Base-by-base conservation (phyloP, 2,329 filamentous ascomycete genomes). In the Didymella segeticola region DNA sequence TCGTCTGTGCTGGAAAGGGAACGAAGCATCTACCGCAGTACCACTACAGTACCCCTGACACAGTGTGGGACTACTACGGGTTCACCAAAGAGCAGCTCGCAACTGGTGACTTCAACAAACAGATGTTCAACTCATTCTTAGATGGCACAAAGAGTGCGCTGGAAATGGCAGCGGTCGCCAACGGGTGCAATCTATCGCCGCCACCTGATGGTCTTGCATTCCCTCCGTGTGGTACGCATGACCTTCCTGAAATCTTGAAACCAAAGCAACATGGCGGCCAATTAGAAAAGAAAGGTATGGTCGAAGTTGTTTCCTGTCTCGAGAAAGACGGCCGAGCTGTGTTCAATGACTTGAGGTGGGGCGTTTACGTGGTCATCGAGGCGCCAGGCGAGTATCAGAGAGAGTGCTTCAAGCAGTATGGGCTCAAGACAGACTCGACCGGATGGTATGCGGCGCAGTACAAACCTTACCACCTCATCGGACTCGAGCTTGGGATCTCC, bases 81-180 rank as follows among this genome's bases (percentile, higher is more conserved):
- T 79, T 80, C 58, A 78, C 77, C 0, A 64, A 75, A 27, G 77
- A 79, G 60, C 78, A 80, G 62, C 62, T 78, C 5, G 72, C 69
- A 0, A 71, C 65, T 0, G 76, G 71, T 3, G 77, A 79, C 56
- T 77, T 80, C 63, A 80, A 80, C 57, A 74, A 76, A 5, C 77
- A 79, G 39, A 80, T 80, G 75, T 80, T 80, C 72, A 80, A 80
- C 58, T 78, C 74, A 0, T 80, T 79, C 66, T 66, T 80, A 2
- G 77, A 80, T 50, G 78, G 78, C n/a, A 80, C 78, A 6, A 80
- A 80, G 59, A 77, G 73, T 1, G 77, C 77, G 1, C 63, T 80
- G 5, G 78, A 80, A 60, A 80, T 80, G 78, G 77, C 78, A 4
- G 78, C 78, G 11, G 78, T 80, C 0, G 73, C 78, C 5, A 80